Percentiles rank a stretch among this genome's conserved stretches.
Evolutionary conservation across 2,329 filamentous ascomycete genomes (phyloP).

Genomic region (Huntiella omanensis): DNA sequence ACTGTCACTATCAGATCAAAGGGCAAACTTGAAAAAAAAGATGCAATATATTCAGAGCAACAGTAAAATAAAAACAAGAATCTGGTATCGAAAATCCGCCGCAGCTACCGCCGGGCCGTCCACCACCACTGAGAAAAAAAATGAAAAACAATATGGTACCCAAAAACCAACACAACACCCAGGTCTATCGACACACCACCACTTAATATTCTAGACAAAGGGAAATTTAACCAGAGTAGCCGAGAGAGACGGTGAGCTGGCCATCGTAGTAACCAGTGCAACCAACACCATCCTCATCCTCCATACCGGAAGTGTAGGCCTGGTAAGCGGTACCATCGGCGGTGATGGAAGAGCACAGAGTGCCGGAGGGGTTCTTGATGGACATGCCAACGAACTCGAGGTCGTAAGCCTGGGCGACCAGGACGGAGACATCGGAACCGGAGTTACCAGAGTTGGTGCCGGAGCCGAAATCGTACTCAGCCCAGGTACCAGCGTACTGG

Average conservation of each 20-base stretch:
- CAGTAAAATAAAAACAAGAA: conserved; percentile 7
- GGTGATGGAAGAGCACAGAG: conserved; percentile 24
- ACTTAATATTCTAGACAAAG: not conserved
- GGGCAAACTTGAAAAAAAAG: not conserved
- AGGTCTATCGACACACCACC: too few species aligned
- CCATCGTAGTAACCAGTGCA: conserved; percentile 20
- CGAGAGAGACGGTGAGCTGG: conserved; percentile 18
- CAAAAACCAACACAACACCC: too few species aligned
- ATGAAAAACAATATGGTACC: not conserved
- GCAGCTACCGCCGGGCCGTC: too few species aligned
- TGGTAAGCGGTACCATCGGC: conserved; percentile 19
- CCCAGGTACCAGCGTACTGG: conserved; percentile 27
- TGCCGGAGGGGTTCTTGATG: conserved; percentile 21
- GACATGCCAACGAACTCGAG: conserved; percentile 18
- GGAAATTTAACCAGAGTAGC: conserved; percentile 14
- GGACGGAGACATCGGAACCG: conserved; percentile 30
- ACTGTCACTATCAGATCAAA: not conserved
- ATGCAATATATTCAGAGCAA: conserved; percentile 11
- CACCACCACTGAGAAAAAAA: not conserved
- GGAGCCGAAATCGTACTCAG: conserved; percentile 31
- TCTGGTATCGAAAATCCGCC: conserved; percentile 8
- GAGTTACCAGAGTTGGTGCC: conserved; percentile 28
- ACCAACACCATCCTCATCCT: conserved; percentile 22
- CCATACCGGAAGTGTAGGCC: conserved; percentile 21
- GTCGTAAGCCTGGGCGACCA: conserved; percentile 22